A percentile compares a stretch with the other conserved stretches of the same genome.
Evolutionary conservation across 1,139 yeast genomes (phyloP).

Genomic region (Fermentozyma sake): DNA sequence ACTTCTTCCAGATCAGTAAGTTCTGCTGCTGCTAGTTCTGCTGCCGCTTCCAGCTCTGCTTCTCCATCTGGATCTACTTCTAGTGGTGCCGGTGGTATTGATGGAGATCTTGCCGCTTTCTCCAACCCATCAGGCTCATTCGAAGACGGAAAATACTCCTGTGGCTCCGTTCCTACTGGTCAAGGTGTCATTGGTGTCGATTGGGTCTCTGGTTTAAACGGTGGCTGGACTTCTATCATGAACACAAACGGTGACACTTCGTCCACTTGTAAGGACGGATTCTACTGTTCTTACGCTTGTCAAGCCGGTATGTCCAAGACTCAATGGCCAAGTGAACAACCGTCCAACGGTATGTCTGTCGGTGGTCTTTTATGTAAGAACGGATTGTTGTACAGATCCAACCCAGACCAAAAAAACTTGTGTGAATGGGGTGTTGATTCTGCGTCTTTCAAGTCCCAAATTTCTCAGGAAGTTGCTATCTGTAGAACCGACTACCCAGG

Average conservation of each 20-base stretch:
- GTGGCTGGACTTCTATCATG: conserved; percentile 75
- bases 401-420: conserved; percentile 52
- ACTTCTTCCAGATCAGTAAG: conserved; percentile 17
- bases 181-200: conserved; percentile 67
- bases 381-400: conserved; percentile 68
- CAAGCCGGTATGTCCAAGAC: conserved; percentile 90
- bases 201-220: conserved; percentile 48
- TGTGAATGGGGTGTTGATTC: conserved; percentile 74
- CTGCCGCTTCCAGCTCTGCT: conserved; percentile 12
- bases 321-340: conserved; percentile 77
- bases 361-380: conserved; percentile 72
- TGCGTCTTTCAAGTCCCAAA: conserved; percentile 56
- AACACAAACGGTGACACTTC: conserved; percentile 62
- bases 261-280: conserved; percentile 65
- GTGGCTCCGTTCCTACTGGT: conserved; percentile 63
- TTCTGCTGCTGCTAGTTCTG: conserved; percentile 9
- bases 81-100: conserved; percentile 30
- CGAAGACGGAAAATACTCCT: conserved; percentile 59
- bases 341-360: conserved; percentile 68
- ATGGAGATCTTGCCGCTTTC: conserved; percentile 56
- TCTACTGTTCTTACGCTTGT: conserved; percentile 82
- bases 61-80: conserved; percentile 8
- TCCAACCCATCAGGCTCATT: conserved; percentile 50
- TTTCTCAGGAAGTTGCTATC: conserved; percentile 59
- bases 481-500: conserved; percentile 91